Percentiles rank a stretch among this genome's conserved stretches.
These are phyloP conservation scores for Ottelia alismoides DNA, from an alignment of 106 monocot genomes.

Conservation along the genomic window DNA sequence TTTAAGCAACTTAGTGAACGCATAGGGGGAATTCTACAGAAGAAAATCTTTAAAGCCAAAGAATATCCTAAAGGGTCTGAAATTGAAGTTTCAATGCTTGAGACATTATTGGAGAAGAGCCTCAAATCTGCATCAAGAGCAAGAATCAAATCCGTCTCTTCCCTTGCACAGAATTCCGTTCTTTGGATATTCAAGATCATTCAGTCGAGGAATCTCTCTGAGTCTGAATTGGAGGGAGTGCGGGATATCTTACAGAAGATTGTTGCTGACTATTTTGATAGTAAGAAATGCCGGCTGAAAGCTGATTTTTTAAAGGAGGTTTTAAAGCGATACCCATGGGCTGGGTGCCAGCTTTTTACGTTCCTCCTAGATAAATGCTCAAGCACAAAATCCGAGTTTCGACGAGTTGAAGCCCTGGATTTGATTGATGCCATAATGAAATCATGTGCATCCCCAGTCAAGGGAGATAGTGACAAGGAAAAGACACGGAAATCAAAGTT, in stretches of 20 bases:
- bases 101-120: constrained; percentile 53
- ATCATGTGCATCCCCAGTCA: constrained; percentile 14
- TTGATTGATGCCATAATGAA: constrained; percentile 54
- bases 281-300: constrained; percentile 64
- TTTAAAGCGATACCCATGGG: constrained; percentile 53
- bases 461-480: constrained; percentile 22
- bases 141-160: constrained; percentile 37
- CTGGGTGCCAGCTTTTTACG: constrained; percentile 41
- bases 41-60: constrained; percentile 80
- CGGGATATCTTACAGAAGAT: constrained; percentile 22
- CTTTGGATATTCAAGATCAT: constrained; percentile 87
- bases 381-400: constrained; percentile 56
- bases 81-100: constrained; percentile 31
- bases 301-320: constrained; percentile 73
- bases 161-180: constrained; percentile 48
- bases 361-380: constrained; percentile 61
- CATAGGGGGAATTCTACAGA: constrained; percentile 73
- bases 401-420: constrained; percentile 54
- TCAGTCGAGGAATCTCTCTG: constrained; percentile 31
- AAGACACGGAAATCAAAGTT: constrained; percentile 29
- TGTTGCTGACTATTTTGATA: constrained; percentile 56
- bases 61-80: constrained; percentile 63
- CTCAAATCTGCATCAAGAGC: constrained; percentile 58
- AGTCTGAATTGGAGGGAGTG: constrained; percentile 35
- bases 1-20: constrained; percentile 58